Evolutionary conservation across 202 grass and related monocot genomes (phyloP).

Genomic region (Carex arenaria): DNA sequence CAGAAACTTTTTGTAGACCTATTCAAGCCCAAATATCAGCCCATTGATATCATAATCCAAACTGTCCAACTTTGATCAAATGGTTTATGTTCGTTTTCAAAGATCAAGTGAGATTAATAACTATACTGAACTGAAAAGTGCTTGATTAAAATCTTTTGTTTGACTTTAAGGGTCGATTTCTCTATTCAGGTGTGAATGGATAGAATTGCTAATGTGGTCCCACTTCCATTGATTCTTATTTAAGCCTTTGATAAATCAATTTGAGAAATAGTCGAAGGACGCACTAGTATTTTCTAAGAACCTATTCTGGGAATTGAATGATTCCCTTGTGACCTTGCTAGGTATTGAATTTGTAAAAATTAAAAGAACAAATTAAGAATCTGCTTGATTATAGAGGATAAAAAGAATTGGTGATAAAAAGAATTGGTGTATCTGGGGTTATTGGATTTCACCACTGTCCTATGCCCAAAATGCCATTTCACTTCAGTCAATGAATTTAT

Average conservation of each 20-base stretch:
- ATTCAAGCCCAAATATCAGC: background rate
- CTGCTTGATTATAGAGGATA: no score
- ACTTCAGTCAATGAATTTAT: no score
- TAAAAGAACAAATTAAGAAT: no score
- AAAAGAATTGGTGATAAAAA: no score
- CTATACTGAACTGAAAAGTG: background rate
- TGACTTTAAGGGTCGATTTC: background rate
- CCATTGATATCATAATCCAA: background rate
- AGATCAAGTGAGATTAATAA: background rate
- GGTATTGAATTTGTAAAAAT: no score
- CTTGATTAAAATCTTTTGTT: background rate
- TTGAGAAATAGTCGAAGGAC: no score
- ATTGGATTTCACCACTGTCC: no score
- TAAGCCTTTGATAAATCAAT: background rate
- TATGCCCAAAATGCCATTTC: no score
- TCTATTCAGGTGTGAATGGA: background rate
- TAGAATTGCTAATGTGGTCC: background rate
- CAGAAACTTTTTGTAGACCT: background rate
- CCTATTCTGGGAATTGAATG: no score
- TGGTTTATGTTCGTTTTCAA: background rate
- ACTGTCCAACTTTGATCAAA: background rate
- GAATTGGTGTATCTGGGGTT: no score
- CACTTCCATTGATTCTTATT: background rate
- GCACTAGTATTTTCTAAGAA: background rate
- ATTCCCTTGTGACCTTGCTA: no score